Evolutionary conservation across 2,329 filamentous ascomycete genomes (phyloP), one percentile per base, ranked within the genome.

Genomic region (Verruconis gallopava): DNA sequence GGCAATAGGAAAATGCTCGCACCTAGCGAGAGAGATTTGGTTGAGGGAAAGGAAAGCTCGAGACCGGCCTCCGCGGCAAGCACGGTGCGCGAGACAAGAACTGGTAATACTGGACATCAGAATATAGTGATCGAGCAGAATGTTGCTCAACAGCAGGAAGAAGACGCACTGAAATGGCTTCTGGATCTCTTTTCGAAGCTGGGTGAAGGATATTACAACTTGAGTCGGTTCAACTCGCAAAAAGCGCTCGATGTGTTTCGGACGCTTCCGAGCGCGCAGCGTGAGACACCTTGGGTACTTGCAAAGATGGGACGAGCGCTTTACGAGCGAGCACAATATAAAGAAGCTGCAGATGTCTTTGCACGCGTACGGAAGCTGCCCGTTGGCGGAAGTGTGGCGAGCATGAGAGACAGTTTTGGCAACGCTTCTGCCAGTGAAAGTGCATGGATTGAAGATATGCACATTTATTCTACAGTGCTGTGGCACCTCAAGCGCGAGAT

Each of bases 381-480:
- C 11, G 89, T 89, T 1, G 83, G 84, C 1, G 77, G 85, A 3
- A 41, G 25, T 9, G 6, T n/a, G n/a, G 6, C 25, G n/a, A n/a
- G 9, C 25, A 9, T n/a, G n/a, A 9, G 25, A n/a, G 25, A 30
- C n/a, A 30, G 25, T n/a, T 30, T 30, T n/a, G 25, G 25, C 25
- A 30, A n/a, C 25, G 25, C 25, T 9, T 9, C 9, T 9, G n/a
- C 6, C n/a, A 30, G 9, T 9, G 25, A 30, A n/a, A 19, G 25
- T n/a, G 25, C 25, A 9, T 30, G 25, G 25, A 70, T 93, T 35
- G 82, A 93, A 55, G 88, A 95, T 55, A 95, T 96, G 88, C 91
- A 98, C 57, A 79, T 96, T 25, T 98, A 94, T 62, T 96, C 89
- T 12, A 98, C 91, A 1, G 81, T 93, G n/a, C 71, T 98, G n/a